Evolutionary conservation across 768 basidiomycete genomes (phyloP).

Genomic region (Psilocybe cubensis): DNA sequence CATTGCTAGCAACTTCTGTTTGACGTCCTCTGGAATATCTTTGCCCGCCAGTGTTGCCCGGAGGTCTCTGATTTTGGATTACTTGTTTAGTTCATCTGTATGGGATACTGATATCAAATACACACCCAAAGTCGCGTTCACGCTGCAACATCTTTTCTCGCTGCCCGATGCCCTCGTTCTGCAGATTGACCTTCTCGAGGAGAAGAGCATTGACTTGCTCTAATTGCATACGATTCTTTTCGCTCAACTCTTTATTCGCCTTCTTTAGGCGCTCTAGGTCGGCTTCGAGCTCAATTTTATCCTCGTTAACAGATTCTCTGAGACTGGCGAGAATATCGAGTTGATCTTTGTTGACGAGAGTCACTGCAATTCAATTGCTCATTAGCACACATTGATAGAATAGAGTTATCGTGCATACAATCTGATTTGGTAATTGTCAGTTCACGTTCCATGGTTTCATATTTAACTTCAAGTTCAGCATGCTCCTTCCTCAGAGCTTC

Average conservation of each 20-base stretch:
- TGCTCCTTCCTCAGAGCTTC: constrained; percentile 72
- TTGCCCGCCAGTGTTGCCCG: constrained; percentile 77
- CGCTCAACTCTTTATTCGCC: constrained; percentile 70
- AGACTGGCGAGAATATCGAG: constrained; percentile 85
- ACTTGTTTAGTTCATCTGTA: not conserved
- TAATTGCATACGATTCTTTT: constrained; percentile 90
- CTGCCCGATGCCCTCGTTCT: constrained; percentile 89
- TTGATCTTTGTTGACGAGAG: constrained; percentile 91
- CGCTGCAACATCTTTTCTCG: constrained; percentile 86
- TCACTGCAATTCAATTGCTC: constrained; percentile 53
- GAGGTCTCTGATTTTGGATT: constrained; percentile 57
- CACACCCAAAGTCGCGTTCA: constrained; percentile 83
- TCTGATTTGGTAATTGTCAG: constrained; percentile 86
- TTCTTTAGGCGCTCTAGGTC: constrained; percentile 68
- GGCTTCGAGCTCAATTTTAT: constrained; percentile 74
- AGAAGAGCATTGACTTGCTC: constrained; percentile 87
- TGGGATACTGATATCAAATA: not conserved
- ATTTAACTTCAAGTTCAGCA: constrained; percentile 71
- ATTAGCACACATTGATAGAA: not conserved
- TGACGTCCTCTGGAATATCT: constrained; percentile 83
- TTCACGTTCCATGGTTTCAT: constrained; percentile 64
- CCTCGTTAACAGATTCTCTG: constrained; percentile 87
- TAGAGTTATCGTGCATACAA: constrained; percentile 46
- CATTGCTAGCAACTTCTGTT: constrained; percentile 68
- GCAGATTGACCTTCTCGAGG: constrained; percentile 89